phyloP scores from a whole-genome alignment of 2,329 filamentous ascomycete species.

The Xylariales sp. region DNA sequence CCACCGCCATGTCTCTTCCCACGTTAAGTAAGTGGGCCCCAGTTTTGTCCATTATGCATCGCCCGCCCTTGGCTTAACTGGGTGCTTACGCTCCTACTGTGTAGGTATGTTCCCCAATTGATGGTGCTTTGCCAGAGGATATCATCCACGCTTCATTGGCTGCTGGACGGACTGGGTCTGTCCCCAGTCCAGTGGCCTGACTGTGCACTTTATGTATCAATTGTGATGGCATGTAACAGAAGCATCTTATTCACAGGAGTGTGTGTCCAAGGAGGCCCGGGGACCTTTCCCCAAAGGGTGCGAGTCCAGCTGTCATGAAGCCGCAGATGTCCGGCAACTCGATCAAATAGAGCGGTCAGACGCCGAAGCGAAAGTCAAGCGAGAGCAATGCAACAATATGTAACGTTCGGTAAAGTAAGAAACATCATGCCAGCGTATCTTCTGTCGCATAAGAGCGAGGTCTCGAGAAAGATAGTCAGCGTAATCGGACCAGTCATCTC shows the following conservation, averaged over 20 bases:
- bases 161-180: not conserved
- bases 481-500: not conserved
- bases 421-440: no score
- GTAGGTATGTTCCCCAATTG: no score
- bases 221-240: not conserved
- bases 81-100: not conserved
- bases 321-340: slow-evolving; percentile 3
- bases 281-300: slow-evolving; percentile 1
- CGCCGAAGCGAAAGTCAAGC: not conserved
- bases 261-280: no score
- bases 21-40: not conserved
- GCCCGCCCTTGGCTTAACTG: not conserved
- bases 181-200: not conserved
- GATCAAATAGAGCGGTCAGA: not conserved
- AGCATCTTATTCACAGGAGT: slow-evolving; percentile 1
- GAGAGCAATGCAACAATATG: not conserved
- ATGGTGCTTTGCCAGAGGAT: no score
- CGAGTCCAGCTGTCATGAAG: slow-evolving; percentile 1
- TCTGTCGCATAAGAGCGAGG: no score
- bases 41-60: slow-evolving; percentile 1
- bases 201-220: slow-evolving; percentile 1
- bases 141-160: no score
- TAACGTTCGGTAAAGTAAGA: not conserved
- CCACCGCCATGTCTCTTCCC: not conserved
- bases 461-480: no score